Evolutionary conservation across 2,329 filamentous ascomycete genomes (phyloP).

Genomic region (Penicillium aurantiogriseum): DNA sequence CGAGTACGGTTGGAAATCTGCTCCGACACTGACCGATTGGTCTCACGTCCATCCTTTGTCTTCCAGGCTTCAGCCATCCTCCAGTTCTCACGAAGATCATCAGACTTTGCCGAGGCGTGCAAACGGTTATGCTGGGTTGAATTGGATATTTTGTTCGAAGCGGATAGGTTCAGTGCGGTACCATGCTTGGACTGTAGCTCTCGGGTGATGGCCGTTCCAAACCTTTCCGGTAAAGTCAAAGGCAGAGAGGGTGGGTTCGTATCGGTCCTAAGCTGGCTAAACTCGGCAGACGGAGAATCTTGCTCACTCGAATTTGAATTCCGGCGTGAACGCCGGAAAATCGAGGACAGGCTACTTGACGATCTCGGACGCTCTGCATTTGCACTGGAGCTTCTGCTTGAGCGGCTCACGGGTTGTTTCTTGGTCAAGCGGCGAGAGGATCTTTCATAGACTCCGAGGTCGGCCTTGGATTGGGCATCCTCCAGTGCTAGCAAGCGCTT

Average conservation of each 20-base stretch:
- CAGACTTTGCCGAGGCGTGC: slow-evolving; percentile 18
- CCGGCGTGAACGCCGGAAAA: slow-evolving; percentile 30
- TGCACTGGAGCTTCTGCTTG: slow-evolving; percentile 33
- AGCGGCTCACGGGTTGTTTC: slow-evolving; percentile 33
- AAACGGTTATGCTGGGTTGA: slow-evolving; percentile 9
- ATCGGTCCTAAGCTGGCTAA: slow-evolving; percentile 8
- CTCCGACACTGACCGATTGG: neutral
- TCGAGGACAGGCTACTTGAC: slow-evolving; percentile 25
- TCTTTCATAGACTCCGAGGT: slow-evolving; percentile 20
- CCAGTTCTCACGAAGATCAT: slow-evolving; percentile 24
- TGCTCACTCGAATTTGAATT: slow-evolving; percentile 24
- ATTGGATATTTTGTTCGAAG: slow-evolving; percentile 6
- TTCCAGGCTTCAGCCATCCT: slow-evolving; percentile 21
- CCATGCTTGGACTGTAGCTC: slow-evolving; percentile 26
- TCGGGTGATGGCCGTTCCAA: slow-evolving; percentile 32
- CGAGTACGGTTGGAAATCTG: neutral
- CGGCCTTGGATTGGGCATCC: slow-evolving; percentile 19
- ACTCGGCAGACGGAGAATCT: slow-evolving; percentile 5
- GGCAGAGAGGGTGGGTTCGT: slow-evolving; percentile 22
- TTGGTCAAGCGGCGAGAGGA: slow-evolving; percentile 35
- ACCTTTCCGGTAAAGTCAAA: slow-evolving; percentile 29
- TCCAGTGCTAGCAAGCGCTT: slow-evolving; percentile 24
- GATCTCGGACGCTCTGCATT: slow-evolving; percentile 29
- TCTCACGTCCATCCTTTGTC: slow-evolving; percentile 8
- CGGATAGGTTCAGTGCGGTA: slow-evolving; percentile 19